These are phyloP conservation scores for Silene conica DNA, from an alignment of 148 eudicot species.

Conservation along the genomic window DNA sequence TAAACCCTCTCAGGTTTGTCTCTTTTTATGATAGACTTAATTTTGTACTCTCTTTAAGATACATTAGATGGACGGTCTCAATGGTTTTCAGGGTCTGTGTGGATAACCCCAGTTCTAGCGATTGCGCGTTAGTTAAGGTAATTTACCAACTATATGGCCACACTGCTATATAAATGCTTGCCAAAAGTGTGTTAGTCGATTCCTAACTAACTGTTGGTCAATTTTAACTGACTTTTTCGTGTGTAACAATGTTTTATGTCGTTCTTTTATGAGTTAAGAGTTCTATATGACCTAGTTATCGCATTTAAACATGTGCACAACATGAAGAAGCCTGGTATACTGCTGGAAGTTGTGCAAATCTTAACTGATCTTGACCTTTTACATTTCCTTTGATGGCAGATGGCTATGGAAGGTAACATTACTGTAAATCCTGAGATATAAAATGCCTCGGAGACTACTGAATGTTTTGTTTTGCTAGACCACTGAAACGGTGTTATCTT, in stretches of 20 bases:
- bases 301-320: conserved; percentile 60
- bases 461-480: conserved; percentile 2
- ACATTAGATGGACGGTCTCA: conserved; percentile 5
- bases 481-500: not conserved
- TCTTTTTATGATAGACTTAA: not conserved
- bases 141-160: not conserved
- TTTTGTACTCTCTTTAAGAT: not conserved
- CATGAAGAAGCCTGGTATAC: conserved; percentile 76
- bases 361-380: conserved; percentile 73
- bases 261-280: not conserved
- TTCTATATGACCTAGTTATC: conserved; percentile 11
- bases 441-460: not conserved
- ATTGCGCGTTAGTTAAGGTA: conserved; percentile 68
- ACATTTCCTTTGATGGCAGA: conserved; percentile 88
- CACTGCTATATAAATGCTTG: too few relatives aligned
- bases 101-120: conserved; percentile 56
- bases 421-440: not conserved
- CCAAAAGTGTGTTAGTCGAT: too few relatives aligned
- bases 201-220: too few relatives aligned
- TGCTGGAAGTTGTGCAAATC: conserved; percentile 81
- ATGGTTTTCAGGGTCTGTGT: conserved; percentile 57
- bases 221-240: not conserved
- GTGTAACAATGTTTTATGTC: not conserved
- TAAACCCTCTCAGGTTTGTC: conserved; percentile 76
- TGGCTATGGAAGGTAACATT: conserved; percentile 89